Evolutionary conservation across 306 rosid genomes (phyloP).

Genomic region (Rosa lucieae): DNA sequence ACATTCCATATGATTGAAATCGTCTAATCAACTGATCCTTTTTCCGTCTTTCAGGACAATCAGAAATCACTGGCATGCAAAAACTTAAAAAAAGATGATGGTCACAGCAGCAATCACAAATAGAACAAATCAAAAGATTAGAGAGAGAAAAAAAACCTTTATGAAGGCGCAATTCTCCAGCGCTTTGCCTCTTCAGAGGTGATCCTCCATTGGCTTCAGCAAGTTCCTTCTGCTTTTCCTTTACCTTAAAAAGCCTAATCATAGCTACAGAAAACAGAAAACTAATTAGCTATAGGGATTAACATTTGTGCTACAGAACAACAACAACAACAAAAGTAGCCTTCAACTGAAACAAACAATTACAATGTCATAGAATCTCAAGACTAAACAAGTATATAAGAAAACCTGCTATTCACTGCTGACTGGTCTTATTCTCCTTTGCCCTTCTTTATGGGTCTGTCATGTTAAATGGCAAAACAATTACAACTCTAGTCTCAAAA

Average conservation of each 20-base stretch:
- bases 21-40: background rate
- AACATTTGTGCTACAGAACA: background rate
- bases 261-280: conserved; percentile 51
- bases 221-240: conserved; percentile 89
- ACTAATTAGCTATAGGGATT: conserved; percentile 17
- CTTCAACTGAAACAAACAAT: background rate
- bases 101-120: background rate
- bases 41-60: conserved; percentile 6
- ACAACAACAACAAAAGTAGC: conserved; percentile 1
- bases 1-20: background rate
- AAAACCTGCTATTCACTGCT: background rate
- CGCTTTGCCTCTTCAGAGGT: conserved; percentile 77
- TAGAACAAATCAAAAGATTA: background rate
- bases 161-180: conserved; percentile 95
- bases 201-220: conserved; percentile 70
- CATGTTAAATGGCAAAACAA: background rate
- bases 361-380: background rate
- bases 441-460: background rate
- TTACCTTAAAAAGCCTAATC: conserved; percentile 86
- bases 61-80: background rate
- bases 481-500: background rate
- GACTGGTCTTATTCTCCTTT: background rate
- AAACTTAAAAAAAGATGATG: background rate
- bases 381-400: background rate
- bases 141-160: conserved; percentile 51